phyloP scores from a whole-genome alignment of 371 early-diverging fungal species.

The Mucor sp. region DNA sequence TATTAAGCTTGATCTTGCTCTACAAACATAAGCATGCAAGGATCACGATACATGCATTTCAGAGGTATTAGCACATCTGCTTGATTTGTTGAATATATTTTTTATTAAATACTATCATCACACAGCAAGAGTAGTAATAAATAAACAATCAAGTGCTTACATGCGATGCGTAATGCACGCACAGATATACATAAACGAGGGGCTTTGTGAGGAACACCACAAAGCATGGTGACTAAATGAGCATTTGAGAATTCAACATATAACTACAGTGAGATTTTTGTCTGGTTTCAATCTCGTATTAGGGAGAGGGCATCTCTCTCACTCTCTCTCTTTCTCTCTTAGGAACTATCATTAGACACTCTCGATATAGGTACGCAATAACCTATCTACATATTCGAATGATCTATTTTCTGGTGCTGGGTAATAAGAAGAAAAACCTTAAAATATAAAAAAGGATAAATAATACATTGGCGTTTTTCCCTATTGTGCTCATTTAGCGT shows the following conservation, averaged over 20 bases:
- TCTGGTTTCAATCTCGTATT: background rate
- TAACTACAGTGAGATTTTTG: background rate
- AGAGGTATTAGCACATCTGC: background rate
- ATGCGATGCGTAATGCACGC: background rate
- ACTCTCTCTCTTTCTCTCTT: background rate
- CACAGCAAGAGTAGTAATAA: background rate
- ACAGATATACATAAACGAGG: constrained; percentile 9
- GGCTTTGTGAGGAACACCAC: background rate
- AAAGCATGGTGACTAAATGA: background rate
- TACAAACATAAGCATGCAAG: background rate
- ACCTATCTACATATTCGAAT: background rate
- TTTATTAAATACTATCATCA: background rate
- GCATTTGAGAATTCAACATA: background rate
- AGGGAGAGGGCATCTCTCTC: background rate
- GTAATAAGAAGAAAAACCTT: background rate
- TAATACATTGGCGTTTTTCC: background rate
- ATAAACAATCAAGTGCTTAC: background rate
- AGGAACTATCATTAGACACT: background rate
- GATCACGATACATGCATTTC: background rate
- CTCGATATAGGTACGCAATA: background rate
- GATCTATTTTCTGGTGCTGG: background rate
- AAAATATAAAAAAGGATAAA: constrained; percentile 8
- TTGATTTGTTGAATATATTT: background rate
- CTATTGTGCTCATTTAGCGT: background rate
- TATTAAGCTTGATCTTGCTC: background rate